These are phyloP conservation scores for Coniochaeta sp. DNA, from an alignment of 2,329 filamentous ascomycete species.

Conservation along the genomic window DNA sequence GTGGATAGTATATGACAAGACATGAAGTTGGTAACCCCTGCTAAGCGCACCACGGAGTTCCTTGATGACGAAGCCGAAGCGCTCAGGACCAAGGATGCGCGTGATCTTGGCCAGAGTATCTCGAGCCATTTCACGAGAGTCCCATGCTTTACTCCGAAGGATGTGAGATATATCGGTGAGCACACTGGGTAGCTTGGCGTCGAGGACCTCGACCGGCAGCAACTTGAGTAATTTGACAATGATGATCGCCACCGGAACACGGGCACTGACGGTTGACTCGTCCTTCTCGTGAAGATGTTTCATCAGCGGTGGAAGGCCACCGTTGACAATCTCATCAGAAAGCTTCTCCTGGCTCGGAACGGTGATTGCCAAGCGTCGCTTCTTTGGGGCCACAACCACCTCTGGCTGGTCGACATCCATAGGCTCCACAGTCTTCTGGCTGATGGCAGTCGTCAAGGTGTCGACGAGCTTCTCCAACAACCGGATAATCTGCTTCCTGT, in stretches of 20 bases:
- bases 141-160: conserved; percentile 78
- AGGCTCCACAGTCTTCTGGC: conserved; percentile 26
- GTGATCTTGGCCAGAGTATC: conserved; percentile 83
- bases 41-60: conserved; percentile 78
- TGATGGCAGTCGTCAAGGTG: conserved; percentile 54
- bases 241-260: conserved; percentile 83
- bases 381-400: conserved; percentile 13
- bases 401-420: conserved; percentile 33
- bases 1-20: conserved; percentile 91
- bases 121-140: conserved; percentile 83
- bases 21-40: conserved; percentile 86
- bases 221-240: conserved; percentile 81
- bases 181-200: conserved; percentile 70
- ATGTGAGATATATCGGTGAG: conserved; percentile 92
- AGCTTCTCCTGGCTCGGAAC: conserved; percentile 64
- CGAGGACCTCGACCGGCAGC: conserved; percentile 66
- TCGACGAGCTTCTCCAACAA: conserved; percentile 78
- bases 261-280: conserved; percentile 86
- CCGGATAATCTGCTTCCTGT: conserved; percentile 79
- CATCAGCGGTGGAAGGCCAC: conserved; percentile 73
- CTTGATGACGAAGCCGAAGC: conserved; percentile 88
- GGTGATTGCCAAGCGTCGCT: conserved; percentile 50
- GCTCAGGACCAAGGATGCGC: conserved; percentile 69
- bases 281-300: conserved; percentile 90
- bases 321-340: conserved; percentile 61